phyloP scores from a whole-genome alignment of 169 alveolate genomes.

The Eimeria maxima region DNA sequence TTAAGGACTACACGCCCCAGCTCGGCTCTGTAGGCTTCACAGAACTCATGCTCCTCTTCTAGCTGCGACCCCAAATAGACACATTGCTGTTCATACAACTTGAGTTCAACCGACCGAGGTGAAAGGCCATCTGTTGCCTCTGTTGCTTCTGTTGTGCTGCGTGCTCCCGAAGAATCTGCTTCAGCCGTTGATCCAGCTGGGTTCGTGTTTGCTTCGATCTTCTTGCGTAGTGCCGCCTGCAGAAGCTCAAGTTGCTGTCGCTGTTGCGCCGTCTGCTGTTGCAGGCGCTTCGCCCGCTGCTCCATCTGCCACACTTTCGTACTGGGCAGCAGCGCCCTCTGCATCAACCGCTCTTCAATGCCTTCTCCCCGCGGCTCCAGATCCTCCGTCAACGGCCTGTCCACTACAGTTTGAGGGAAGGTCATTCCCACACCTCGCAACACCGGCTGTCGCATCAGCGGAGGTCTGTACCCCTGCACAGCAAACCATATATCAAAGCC shows the following conservation, averaged over 20 bases:
- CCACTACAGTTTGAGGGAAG: background rate
- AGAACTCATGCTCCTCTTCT: conserved; percentile 62
- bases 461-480: conserved; percentile 39
- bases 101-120: conserved; percentile 31
- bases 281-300: conserved; percentile 63
- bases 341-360: conserved; percentile 33
- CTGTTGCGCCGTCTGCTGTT: conserved; percentile 67
- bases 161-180: background rate
- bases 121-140: conserved; percentile 50
- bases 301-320: conserved; percentile 76
- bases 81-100: conserved; percentile 59
- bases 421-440: background rate
- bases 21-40: conserved; percentile 25
- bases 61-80: conserved; percentile 60
- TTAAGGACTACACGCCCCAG: conserved; percentile 16
- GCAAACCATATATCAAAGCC: background rate
- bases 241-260: conserved; percentile 52
- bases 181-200: background rate
- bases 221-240: conserved; percentile 68
- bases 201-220: background rate
- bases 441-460: conserved; percentile 38
- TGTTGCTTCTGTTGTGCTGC: background rate
- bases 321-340: conserved; percentile 68
- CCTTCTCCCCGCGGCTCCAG: conserved; percentile 60
- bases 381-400: background rate